phyloP scores from a whole-genome alignment of 2,329 filamentous ascomycete genomes.

The Talaromyces amestolkiae region DNA sequence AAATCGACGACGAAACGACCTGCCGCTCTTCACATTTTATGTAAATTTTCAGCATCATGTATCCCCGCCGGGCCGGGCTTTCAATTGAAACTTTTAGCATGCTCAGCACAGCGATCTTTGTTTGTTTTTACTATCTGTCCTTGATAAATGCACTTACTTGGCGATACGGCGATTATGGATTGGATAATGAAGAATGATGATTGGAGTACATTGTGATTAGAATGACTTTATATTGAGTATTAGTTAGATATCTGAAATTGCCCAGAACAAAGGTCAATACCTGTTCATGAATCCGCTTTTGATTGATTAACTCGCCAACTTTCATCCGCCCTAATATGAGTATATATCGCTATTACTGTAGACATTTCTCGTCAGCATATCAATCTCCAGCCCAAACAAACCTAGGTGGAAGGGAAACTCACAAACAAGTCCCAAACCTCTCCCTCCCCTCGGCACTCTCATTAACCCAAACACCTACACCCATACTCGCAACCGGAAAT shows the following conservation, averaged over 20 bases:
- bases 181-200: neutral
- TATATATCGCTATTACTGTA: constrained; percentile 17
- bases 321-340: neutral
- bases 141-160: constrained; percentile 1
- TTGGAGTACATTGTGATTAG: neutral
- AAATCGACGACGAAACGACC: neutral
- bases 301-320: neutral
- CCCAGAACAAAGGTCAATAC: neutral
- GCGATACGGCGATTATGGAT: neutral
- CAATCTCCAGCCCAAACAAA: neutral
- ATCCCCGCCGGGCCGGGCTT: neutral
- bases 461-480: constrained; percentile 63
- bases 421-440: constrained; percentile 47
- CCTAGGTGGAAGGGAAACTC: neutral
- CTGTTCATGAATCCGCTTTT: neutral
- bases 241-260: neutral
- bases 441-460: constrained; percentile 53
- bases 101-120: neutral
- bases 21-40: neutral
- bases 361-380: neutral
- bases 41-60: constrained; percentile 5
- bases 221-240: neutral
- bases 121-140: neutral
- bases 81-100: neutral
- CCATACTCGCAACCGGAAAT: constrained; percentile 56